Percentiles rank a stretch among this genome's conserved stretches.
Conservation (phyloP, 805 yeast genomes). For the Lipomyces anomalus region DNA sequence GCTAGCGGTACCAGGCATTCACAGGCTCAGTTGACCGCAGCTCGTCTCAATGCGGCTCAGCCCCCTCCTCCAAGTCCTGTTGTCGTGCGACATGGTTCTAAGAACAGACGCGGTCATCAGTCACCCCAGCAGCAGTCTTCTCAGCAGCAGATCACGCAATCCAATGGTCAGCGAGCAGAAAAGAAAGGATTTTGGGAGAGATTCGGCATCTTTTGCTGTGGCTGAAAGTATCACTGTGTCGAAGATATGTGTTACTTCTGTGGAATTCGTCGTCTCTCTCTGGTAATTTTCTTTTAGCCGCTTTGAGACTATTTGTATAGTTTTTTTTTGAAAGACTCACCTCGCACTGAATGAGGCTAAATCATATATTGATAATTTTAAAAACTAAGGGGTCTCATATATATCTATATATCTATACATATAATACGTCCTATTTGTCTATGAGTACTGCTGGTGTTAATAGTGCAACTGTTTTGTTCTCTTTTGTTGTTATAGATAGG, state of each 20-base stretch:
- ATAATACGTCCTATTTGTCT: too few species aligned
- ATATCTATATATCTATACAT: too few species aligned
- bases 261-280: not conserved
- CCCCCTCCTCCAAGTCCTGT: constrained; percentile 35
- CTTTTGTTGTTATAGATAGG: too few species aligned
- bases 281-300: not conserved
- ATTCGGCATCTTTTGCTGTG: constrained; percentile 33
- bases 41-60: constrained; percentile 41
- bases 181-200: constrained; percentile 31
- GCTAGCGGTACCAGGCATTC: constrained; percentile 22
- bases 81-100: constrained; percentile 33
- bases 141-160: constrained; percentile 6
- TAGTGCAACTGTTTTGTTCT: too few species aligned
- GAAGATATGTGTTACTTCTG: not conserved
- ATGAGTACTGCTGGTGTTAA: too few species aligned
- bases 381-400: too few species aligned
- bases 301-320: too few species aligned
- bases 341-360: too few species aligned
- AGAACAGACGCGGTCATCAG: constrained; percentile 29
- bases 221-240: constrained; percentile 23
- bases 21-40: constrained; percentile 31
- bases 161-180: constrained; percentile 23
- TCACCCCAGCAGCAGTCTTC: constrained; percentile 22
- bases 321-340: too few species aligned
- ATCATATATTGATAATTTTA: too few species aligned